A percentile compares a stretch with the other conserved stretches of the same genome.
Evolutionary conservation across 768 basidiomycete genomes (phyloP).

Genomic region (Rhodocollybia butyracea): DNA sequence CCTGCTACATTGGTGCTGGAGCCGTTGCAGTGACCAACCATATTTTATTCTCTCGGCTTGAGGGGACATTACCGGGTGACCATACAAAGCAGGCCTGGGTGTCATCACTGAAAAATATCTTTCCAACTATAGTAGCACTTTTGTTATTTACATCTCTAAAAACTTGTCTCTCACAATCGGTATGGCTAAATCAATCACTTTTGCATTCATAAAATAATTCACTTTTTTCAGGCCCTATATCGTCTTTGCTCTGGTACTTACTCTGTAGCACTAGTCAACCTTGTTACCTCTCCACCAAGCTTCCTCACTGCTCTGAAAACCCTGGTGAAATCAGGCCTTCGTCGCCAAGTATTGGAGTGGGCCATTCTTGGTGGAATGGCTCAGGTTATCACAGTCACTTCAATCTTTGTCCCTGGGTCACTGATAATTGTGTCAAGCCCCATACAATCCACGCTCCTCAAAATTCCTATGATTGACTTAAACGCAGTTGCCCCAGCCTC

Average conservation of each 20-base stretch:
- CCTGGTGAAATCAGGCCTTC: not conserved
- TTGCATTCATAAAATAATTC: not conserved
- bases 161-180: not conserved
- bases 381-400: not conserved
- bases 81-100: not conserved
- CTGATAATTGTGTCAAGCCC: not conserved
- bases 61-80: not conserved
- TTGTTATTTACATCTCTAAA: not conserved
- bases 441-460: not conserved
- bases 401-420: not conserved
- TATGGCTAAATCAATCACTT: not conserved
- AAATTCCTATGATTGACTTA: not conserved
- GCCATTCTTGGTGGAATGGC: not conserved
- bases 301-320: not conserved
- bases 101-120: not conserved
- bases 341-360: not conserved
- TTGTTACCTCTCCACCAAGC: not conserved
- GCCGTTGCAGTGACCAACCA: too few relatives aligned
- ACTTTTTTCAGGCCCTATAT: not conserved
- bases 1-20: too few relatives aligned
- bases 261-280: not conserved
- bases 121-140: not conserved
- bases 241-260: not conserved
- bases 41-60: not conserved
- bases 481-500: not conserved